Evolutionary conservation across 768 basidiomycete genomes (phyloP), one percentile per base, ranked within the genome.

Genomic region (Mycena pura): DNA sequence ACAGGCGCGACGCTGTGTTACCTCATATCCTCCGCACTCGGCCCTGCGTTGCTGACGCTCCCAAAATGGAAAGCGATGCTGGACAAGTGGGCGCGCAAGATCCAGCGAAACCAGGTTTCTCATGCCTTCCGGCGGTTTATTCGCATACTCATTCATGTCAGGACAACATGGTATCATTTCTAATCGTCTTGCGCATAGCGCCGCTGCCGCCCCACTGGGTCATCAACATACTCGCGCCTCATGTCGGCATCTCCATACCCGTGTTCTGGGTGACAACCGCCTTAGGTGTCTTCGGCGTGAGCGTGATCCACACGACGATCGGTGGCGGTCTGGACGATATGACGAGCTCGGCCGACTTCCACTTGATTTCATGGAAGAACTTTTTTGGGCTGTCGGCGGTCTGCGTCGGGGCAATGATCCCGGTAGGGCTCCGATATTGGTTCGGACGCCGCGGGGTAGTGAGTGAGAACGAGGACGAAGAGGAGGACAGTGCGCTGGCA

Each of bases 171-270:
- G 84, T 97, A 41, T 92, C 92, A 13, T 98, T 96, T 75, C 86
- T 98, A 66, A 91, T 99, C 73, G 87, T 99, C n/a, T 80, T 99
- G 41, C 89, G 95, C 57, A 96, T 98, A 60, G 92, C 95, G 1
- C 96, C 96, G 0, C 82, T 97, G 19, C 96, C 96, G 28, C 96
- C 96, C 6, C 96, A 97, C 69, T 98, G 96, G 96, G 91, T 97
- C 31, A 88, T 96, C 64, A 98, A 98, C 71, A 82, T 97, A 58
- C 79, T 97, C 9, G 92, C 92, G 63, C 96, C 96, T 1, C 96
- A 99, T 69, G 85, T 99, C 27, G 93, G 94, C 29, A 96, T 99
- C 63, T 84, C 87, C 10, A 74, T 95, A 54, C 75, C 90, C 39
- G 86, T 91, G 0, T 99, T 99, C 76, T 99, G 95, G 94, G 76